Evolutionary conservation across 2,329 filamentous ascomycete genomes (phyloP), one percentile per base, ranked within the genome.

Genomic region (Tolypocladium inflatum): DNA sequence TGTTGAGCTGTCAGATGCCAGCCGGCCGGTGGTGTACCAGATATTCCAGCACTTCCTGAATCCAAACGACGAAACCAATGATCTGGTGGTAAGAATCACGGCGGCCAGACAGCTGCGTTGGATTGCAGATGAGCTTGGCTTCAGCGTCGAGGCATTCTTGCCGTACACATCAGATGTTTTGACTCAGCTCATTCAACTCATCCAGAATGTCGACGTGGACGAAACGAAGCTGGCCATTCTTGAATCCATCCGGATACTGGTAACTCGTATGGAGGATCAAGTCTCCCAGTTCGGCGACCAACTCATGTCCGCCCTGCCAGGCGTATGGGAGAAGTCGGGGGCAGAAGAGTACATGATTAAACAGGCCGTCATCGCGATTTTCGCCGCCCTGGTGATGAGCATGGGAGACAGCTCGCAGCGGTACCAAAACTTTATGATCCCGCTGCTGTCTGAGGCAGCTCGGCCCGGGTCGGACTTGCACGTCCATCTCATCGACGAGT

Each of bases 141-240:
- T 97, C 69, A 81, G 82, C 13, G 80, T 86, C 2, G 82, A 88
- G 5, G 75, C 79, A 13, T 97, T 97, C 69, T 69, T 89, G 55
- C 90, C 91, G 0, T 94, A 87, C 68, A 89, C 90, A 0, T 80
- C 88, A 1, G 82, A 87, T 23, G 85, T 90, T 11, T 78, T 99
- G 13, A 80, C 82, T 10, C 82, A 86, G 55, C 76, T 97, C 45
- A 87, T 96, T 77, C 77, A 79, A 21, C 76, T 97, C n/a, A 85
- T 96, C 33, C 81, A 87, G 62, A 88, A 90, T 62, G 87, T 92
- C 2, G 88, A 91, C 56, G 79, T 88, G 23, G 87, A 91, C 21
- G 93, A 97, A 70, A 95, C 91, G 0, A 96, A 95, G 73, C 85
- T 97, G 77, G 90, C 88, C 0, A 81, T 99, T 39, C 78, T 99